Conservation (phyloP, 2,329 filamentous ascomycete species). For the Zymoseptoria crescenta region DNA sequence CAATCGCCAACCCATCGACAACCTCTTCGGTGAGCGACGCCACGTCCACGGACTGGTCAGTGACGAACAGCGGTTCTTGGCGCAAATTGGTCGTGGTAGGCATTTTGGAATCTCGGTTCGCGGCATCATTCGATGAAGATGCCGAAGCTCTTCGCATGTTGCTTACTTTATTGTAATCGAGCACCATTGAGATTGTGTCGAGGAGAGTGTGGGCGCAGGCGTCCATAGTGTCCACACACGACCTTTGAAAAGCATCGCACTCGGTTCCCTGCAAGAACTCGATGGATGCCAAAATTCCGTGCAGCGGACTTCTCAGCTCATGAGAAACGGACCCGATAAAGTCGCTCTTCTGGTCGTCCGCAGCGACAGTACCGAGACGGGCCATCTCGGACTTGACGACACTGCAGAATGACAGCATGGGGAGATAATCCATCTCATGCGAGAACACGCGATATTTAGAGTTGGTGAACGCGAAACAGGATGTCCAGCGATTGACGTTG, state of each 20-base stretch:
- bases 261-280: slow-evolving; percentile 44
- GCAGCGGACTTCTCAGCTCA: slow-evolving; percentile 25
- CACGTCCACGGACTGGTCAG: slow-evolving; percentile 13
- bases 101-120: slow-evolving; percentile 3
- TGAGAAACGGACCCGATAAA: slow-evolving; percentile 37
- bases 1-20: slow-evolving; percentile 12
- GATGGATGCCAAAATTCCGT: slow-evolving; percentile 21
- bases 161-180: slow-evolving; percentile 17
- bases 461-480: slow-evolving; percentile 36
- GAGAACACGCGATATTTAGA: slow-evolving; percentile 33
- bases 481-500: slow-evolving; percentile 25
- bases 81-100: slow-evolving; percentile 5
- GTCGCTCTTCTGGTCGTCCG: slow-evolving; percentile 40
- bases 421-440: slow-evolving; percentile 32
- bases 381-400: slow-evolving; percentile 33
- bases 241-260: slow-evolving; percentile 18
- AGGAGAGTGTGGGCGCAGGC: slow-evolving; percentile 15
- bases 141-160: slow-evolving; percentile 7
- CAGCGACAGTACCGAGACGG: slow-evolving; percentile 28
- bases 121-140: slow-evolving; percentile 6
- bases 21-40: slow-evolving; percentile 15
- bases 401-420: slow-evolving; percentile 31
- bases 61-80: slow-evolving; percentile 12
- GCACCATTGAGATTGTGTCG: slow-evolving; percentile 16
- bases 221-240: slow-evolving; percentile 17